Evolutionary conservation across 495 filamentous ascomycete genomes (phyloP).

Genomic region (Hyaloscypha variabilis): DNA sequence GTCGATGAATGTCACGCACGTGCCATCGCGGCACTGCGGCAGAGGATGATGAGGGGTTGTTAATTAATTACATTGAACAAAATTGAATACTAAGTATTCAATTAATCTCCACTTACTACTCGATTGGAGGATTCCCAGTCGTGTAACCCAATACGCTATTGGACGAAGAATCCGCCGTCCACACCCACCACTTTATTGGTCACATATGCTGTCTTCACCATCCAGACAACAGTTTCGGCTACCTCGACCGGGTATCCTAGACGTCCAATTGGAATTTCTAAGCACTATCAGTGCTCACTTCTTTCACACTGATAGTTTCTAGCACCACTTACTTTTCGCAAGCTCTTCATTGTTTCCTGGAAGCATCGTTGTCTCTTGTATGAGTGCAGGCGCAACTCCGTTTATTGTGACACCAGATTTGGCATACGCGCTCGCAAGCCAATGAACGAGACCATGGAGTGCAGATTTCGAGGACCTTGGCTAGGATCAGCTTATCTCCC

Average conservation of each 20-base stretch:
- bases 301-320: too few relatives aligned
- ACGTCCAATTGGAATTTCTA: slow-evolving; percentile 60
- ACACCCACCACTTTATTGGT: slow-evolving; percentile 64
- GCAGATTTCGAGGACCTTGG: slow-evolving; percentile 64
- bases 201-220: slow-evolving; percentile 69
- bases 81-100: too few relatives aligned
- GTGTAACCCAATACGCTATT: slow-evolving; percentile 1
- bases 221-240: slow-evolving; percentile 68
- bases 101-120: too few relatives aligned
- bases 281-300: not conserved
- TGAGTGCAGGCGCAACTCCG: slow-evolving; percentile 76
- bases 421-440: slow-evolving; percentile 22
- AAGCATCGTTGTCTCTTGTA: slow-evolving; percentile 69
- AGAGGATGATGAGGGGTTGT: too few relatives aligned
- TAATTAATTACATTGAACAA: too few relatives aligned
- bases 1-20: too few relatives aligned
- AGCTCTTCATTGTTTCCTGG: slow-evolving; percentile 49
- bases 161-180: slow-evolving; percentile 51
- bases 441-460: slow-evolving; percentile 59
- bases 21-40: too few relatives aligned
- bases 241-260: slow-evolving; percentile 69
- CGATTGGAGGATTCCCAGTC: too few relatives aligned
- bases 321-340: slow-evolving; percentile 18
- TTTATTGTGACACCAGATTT: slow-evolving; percentile 69
- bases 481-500: slow-evolving; percentile 51